Evolutionary conservation across 73 alveolate species (phyloP), one percentile per base, ranked within the genome.

Genomic region (Tetrahymena elliotti): DNA sequence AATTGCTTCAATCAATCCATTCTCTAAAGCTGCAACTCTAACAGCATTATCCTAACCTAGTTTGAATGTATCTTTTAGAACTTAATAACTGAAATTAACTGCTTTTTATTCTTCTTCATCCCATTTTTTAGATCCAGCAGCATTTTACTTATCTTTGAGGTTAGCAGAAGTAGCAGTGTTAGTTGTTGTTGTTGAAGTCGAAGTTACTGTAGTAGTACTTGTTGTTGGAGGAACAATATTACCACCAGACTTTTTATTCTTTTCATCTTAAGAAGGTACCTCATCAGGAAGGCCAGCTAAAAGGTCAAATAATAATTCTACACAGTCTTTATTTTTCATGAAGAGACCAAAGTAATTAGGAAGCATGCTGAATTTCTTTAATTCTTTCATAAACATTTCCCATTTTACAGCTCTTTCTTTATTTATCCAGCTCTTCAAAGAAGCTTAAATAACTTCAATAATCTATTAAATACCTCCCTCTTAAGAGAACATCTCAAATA

Each of bases 41-140:
- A 97, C 93, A 94, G 96, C 97, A 83, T 82, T 84, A 39, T 96
- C 94, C 34, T 95, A 94, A 53, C 94, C 95, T 68, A 95, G 95
- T 38, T 93, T 93, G 47, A 97, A 97, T 6, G 97, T 95, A 94
- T 96, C 96, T 20, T 94, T 97, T 38, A 97, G 92, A 5, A 97
- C 96, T 94, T 97, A 97, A 93, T 96, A 96, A 34, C 96, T 95
- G 83, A 95, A 97, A 95, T 97, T 97, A 35, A 97, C 97, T 8
- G 98, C 99, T 37, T 96, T 97, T 0, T 84, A 84, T 27, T 97
- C 99, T 35, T 96, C 94, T 82, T 97, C 98, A 95, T 96, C 93
- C 96, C 96, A 94, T 11, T 54, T 39, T 39, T 94, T 88, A 36
- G 68, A 24, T 40, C 93, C 96, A 35, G 93, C 93, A 40, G 54